phyloP scores from a whole-genome alignment of 352 stramenopile genomes.

The Pythium folliculosum region DNA sequence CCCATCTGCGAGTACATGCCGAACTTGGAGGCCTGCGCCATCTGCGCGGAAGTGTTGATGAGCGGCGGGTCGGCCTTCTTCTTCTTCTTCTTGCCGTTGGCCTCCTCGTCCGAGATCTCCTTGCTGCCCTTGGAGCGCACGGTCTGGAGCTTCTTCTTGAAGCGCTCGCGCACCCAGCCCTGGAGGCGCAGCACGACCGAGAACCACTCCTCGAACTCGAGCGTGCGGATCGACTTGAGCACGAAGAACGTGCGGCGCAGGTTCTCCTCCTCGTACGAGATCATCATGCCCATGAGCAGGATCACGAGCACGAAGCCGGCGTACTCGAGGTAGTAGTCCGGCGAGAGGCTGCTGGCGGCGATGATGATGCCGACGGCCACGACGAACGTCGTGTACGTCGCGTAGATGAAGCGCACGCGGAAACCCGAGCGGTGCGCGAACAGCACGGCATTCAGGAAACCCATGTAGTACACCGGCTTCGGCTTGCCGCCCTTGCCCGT shows the following conservation, averaged over 20 bases:
- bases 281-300: conserved; percentile 83
- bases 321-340: conserved; percentile 72
- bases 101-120: conserved; percentile 30
- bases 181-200: conserved; percentile 72
- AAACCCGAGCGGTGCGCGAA: conserved; percentile 79
- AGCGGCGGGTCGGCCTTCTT: conserved; percentile 37
- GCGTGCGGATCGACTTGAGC: conserved; percentile 76
- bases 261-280: conserved; percentile 81
- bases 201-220: conserved; percentile 86
- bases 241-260: conserved; percentile 79
- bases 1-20: conserved; percentile 80
- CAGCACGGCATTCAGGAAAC: conserved; percentile 78
- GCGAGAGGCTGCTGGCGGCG: conserved; percentile 50
- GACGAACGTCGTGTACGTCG: conserved; percentile 68
- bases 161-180: conserved; percentile 66
- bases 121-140: conserved; percentile 58
- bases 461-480: conserved; percentile 84
- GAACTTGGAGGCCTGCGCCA: conserved; percentile 74
- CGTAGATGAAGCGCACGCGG: conserved; percentile 79
- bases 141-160: conserved; percentile 56
- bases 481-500: conserved; percentile 37
- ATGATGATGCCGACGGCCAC: conserved; percentile 68
- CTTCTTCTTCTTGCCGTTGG: conserved; percentile 25
- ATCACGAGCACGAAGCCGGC: conserved; percentile 65
- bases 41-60: conserved; percentile 71